phyloP scores from a whole-genome alignment of 164 flowering plant species.

The Liquidambar formosana region DNA sequence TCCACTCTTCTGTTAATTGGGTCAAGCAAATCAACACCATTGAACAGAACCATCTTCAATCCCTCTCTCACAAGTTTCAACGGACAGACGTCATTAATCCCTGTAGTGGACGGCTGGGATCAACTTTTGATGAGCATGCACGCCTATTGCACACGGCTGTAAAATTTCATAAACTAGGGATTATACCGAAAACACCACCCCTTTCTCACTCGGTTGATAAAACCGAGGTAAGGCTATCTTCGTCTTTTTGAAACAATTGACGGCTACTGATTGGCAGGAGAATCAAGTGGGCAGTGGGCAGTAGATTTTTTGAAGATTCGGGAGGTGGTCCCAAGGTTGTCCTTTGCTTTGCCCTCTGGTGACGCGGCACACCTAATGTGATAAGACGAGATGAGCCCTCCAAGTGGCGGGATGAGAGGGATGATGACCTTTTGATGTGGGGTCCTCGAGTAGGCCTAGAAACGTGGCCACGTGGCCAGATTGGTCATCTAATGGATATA shows the following conservation, averaged over 20 bases:
- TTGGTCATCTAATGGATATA: not conserved
- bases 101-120: no score
- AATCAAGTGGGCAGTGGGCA: conserved; percentile 14
- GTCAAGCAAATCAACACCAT: no score
- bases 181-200: not conserved
- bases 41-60: no score
- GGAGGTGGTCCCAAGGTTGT: conserved; percentile 17
- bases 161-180: no score
- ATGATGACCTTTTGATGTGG: not conserved
- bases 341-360: not conserved
- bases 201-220: not conserved
- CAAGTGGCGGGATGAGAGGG: conserved; percentile 14
- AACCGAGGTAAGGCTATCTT: conserved; percentile 12
- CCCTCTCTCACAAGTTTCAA: no score
- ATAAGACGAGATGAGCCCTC: not conserved
- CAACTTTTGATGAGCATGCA: no score
- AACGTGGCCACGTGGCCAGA: no score
- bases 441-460: no score
- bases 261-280: conserved; percentile 11
- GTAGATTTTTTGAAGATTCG: conserved; percentile 11
- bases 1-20: no score
- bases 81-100: no score
- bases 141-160: no score
- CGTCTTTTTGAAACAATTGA: not conserved
- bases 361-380: no score